Base-by-base conservation (phyloP, 73 alveolate genomes). In the Breviolum minutum region DNA sequence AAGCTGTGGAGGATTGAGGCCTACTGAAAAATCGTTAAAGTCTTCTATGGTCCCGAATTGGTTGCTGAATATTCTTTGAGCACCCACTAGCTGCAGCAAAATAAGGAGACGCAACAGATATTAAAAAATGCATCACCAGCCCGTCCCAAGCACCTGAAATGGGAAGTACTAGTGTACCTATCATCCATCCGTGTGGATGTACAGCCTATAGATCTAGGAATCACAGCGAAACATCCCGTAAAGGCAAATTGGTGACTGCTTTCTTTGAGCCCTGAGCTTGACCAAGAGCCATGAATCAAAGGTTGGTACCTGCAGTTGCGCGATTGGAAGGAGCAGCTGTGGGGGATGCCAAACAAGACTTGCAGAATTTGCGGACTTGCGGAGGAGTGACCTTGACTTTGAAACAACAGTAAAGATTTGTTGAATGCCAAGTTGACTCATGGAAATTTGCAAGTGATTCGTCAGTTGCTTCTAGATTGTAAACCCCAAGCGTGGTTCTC, bases 311-410 rank as follows among this genome's bases (percentile, higher is more conserved):
- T 1, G 96, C 96, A 24, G 96, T 89, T 10, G 68, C 80, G 32
- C 96, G 96, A 19, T 87, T 89, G 32, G 96, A 89, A 16, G 96
- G 96, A 6, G 63, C 96, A 10, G 87, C 87, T 20, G 95, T 88
- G 85, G 87, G 87, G 77, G 17, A 17, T 68, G 77, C 77, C 77
- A 14, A 68, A 68, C 17, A 68, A 68, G 77, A 68, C 79, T 17
- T 8, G 27, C 63, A 73, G 6, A 26, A 85, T 73, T 48, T 16
- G 83, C 12, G 54, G 54, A 73, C 54, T 32, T 24, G 83, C 1
- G 48, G 10, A 32, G 32, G n/a, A 68, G 77, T 40, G 54, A 40
- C 54, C 54, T 40, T 40, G 54, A 40, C 54, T 40, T 22, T 22
- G 3, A 8, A 22, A 48, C 81, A 71, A 71, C 30, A n/a, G 30